Conservation (phyloP, 441 rosid genomes). For the Gossypium trilobum region DNA sequence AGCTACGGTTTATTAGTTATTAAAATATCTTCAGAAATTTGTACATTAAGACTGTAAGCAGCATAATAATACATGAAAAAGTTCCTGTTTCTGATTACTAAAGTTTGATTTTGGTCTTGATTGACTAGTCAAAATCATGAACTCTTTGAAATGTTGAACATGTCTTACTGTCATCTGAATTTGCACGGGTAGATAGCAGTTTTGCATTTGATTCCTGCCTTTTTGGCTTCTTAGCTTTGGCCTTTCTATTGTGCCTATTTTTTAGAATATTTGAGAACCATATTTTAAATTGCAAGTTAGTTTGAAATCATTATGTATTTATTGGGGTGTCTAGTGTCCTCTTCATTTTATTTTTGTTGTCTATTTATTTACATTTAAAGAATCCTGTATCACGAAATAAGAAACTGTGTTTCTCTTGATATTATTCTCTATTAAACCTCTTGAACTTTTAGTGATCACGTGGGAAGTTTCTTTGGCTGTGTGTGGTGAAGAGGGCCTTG, state of each 20-base stretch:
- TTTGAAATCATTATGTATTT: neutral
- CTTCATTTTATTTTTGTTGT: neutral
- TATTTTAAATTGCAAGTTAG: neutral
- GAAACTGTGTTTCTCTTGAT: neutral
- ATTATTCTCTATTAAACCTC: neutral
- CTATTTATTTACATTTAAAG: neutral
- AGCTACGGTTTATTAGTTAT: neutral
- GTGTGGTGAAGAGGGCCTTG: neutral
- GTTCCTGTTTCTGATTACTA: neutral
- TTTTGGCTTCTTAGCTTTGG: neutral
- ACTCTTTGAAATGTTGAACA: neutral
- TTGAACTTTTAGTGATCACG: neutral
- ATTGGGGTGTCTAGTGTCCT: neutral
- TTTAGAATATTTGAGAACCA: constrained; percentile 2
- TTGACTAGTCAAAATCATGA: neutral
- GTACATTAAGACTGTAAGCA: neutral
- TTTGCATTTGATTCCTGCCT: neutral
- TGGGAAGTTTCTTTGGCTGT: neutral
- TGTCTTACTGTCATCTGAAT: neutral
- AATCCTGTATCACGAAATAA: neutral
- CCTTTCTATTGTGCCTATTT: neutral
- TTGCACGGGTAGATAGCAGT: neutral
- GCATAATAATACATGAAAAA: neutral
- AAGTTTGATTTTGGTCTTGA: neutral
- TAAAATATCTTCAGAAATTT: neutral